A percentile compares a stretch with the other conserved stretches of the same genome.
Conservation (phyloP, 1,139 yeast species). For the Scheffersomyces cryptocercus region DNA sequence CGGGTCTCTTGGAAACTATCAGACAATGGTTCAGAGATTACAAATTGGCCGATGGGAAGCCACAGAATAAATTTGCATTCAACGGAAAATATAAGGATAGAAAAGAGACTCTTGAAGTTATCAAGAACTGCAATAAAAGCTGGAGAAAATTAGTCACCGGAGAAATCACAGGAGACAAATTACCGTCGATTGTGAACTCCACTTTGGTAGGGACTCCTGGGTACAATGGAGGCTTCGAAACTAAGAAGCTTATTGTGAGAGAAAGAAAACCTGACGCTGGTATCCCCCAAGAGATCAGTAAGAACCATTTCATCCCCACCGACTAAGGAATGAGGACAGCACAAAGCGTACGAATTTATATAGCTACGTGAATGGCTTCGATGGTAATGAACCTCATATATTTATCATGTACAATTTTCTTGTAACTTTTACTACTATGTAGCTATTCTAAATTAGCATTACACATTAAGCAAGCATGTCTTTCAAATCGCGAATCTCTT, state of each 20-base stretch:
- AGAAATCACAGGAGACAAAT: slow-evolving; percentile 43
- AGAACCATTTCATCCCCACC: slow-evolving; percentile 25
- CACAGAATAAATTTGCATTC: slow-evolving; percentile 83
- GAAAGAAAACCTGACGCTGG: slow-evolving; percentile 25
- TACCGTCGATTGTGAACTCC: slow-evolving; percentile 17
- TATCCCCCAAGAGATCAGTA: slow-evolving; percentile 36
- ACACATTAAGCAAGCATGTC: slow-evolving; percentile 18
- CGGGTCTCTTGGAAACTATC: slow-evolving; percentile 80
- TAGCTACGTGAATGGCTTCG: too few species aligned
- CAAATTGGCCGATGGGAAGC: slow-evolving; percentile 90
- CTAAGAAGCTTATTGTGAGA: slow-evolving; percentile 15
- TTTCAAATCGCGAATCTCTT: slow-evolving; percentile 58
- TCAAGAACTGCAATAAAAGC: slow-evolving; percentile 68
- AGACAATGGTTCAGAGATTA: slow-evolving; percentile 91
- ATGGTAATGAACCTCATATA: too few species aligned
- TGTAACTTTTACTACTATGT: too few species aligned
- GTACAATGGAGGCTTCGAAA: slow-evolving; percentile 16
- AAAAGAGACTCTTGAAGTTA: slow-evolving; percentile 69
- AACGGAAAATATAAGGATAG: slow-evolving; percentile 77
- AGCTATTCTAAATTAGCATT: too few species aligned
- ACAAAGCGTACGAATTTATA: too few species aligned
- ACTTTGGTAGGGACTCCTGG: slow-evolving; percentile 12
- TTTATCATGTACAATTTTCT: too few species aligned
- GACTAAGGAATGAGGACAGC: neutral
- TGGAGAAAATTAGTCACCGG: slow-evolving; percentile 67